phyloP scores from a whole-genome alignment of 2,329 filamentous ascomycete genomes.

The Hirsutella thompsonii region DNA sequence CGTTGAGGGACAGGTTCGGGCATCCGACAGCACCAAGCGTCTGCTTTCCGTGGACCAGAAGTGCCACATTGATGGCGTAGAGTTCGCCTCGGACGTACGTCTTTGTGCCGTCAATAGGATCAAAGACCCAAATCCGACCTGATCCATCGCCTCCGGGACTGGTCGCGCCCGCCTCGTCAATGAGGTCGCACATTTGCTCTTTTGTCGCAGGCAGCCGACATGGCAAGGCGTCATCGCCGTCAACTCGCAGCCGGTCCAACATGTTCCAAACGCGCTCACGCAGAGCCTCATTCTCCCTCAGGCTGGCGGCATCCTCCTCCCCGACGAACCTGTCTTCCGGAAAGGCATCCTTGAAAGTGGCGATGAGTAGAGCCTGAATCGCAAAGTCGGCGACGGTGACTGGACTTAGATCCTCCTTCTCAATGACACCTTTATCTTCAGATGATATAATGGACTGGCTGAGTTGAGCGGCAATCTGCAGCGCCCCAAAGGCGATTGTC shows the following conservation, averaged over 20 bases:
- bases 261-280: slow-evolving; percentile 34
- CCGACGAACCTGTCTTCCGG: slow-evolving; percentile 39
- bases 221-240: slow-evolving; percentile 13
- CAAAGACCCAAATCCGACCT: slow-evolving; percentile 43
- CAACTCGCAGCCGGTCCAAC: slow-evolving; percentile 17
- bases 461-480: slow-evolving; percentile 32
- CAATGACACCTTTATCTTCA: slow-evolving; percentile 34
- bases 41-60: slow-evolving; percentile 37
- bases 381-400: slow-evolving; percentile 49
- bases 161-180: slow-evolving; percentile 36
- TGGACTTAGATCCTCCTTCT: slow-evolving; percentile 42
- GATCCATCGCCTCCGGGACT: slow-evolving; percentile 16
- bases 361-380: slow-evolving; percentile 40
- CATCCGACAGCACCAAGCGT: slow-evolving; percentile 35
- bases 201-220: slow-evolving; percentile 18
- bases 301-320: slow-evolving; percentile 37
- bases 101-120: slow-evolving; percentile 48
- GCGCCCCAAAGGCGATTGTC: slow-evolving; percentile 25
- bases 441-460: slow-evolving; percentile 34
- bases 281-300: slow-evolving; percentile 28
- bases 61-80: slow-evolving; percentile 44
- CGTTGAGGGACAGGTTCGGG: slow-evolving; percentile 29
- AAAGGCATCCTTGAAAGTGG: slow-evolving; percentile 35
- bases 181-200: slow-evolving; percentile 36
- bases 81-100: slow-evolving; percentile 40